phyloP scores from a whole-genome alignment of 148 eudicot species.

The Vaccinium darrowii region DNA sequence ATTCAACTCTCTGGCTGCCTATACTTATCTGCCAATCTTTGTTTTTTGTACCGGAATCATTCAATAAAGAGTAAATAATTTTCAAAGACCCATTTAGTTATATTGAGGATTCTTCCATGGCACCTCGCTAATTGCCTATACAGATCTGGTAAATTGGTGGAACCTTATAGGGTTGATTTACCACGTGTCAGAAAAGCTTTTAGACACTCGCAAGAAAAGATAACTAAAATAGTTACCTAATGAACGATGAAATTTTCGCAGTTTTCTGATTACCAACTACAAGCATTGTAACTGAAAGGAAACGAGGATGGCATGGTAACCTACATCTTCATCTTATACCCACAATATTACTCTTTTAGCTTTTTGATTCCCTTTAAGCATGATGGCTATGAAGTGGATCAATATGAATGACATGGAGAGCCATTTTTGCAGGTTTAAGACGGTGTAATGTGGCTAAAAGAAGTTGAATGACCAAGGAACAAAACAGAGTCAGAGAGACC shows the following conservation, averaged over 20 bases:
- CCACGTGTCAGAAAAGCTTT: neutral
- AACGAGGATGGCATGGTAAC: neutral
- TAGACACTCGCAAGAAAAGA: neutral
- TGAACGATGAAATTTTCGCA: neutral
- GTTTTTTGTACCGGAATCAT: neutral
- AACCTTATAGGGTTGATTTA: no score
- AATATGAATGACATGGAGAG: neutral
- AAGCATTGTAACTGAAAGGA: neutral
- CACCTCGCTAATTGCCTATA: neutral
- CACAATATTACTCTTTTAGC: neutral
- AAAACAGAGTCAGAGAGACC: neutral
- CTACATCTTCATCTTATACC: neutral
- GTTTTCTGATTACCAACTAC: neutral
- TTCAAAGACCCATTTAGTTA: neutral
- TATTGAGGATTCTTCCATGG: neutral
- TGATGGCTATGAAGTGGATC: neutral
- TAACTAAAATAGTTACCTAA: neutral
- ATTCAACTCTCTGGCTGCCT: no score
- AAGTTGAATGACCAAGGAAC: slow-evolving; percentile 9
- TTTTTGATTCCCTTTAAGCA: neutral
- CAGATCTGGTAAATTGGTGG: neutral
- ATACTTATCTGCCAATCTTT: neutral
- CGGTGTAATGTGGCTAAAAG: neutral
- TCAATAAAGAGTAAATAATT: neutral
- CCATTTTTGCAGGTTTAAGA: neutral